Base-by-base conservation (phyloP, 148 eudicot genomes). In the Persicaria tinctoria region DNA sequence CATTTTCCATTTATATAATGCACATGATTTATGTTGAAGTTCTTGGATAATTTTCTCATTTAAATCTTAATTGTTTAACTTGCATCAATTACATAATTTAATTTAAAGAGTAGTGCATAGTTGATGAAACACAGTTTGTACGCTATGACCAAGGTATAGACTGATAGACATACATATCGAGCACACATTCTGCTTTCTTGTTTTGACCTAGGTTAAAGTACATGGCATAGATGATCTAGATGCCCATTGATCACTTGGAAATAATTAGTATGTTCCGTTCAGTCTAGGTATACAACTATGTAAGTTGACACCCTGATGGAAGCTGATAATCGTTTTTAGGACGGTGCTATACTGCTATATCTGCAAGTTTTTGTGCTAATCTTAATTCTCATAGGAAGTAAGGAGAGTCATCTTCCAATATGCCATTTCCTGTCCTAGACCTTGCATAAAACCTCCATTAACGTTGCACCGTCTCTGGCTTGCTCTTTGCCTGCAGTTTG, bases 401-500 rank as follows among this genome's bases (percentile, higher is more conserved):
- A 32, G 41, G 41, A 32, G 41, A 32, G 41, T 32, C 41, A 32
- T 32, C 41, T 32, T 32, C 41, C 41, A 7, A 57, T 9, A 18
- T 57, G 32, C 20, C 63, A 18, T 57, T 3, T 57, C 62, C 62
- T 57, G 62, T 5, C 18, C 62, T 57, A 32, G 16, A 27, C 32
- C 23, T 62, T 63, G 16, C 45, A 62, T 12, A 16, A 4, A 3
- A 56, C 13, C 9, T 20, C 12, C 68, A 63, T 32, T 9, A 10
- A 32, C 12, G 12, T 4, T 32, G 11, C 11, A 3, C 68, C 9
- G 11, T 27, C 4, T 8, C 44, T 63, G 68, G 48, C 48, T 5
- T 72, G n/a, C 68, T 51, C 11, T 56, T 17, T n/a, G 11, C 23
- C 69, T 84, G 73, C 84, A 87, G 91, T 87, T 87, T 76, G 76